Evolutionary conservation across 257 asterid species (phyloP), one percentile per base, ranked within the genome.

Genomic region (Echites panduratus): DNA sequence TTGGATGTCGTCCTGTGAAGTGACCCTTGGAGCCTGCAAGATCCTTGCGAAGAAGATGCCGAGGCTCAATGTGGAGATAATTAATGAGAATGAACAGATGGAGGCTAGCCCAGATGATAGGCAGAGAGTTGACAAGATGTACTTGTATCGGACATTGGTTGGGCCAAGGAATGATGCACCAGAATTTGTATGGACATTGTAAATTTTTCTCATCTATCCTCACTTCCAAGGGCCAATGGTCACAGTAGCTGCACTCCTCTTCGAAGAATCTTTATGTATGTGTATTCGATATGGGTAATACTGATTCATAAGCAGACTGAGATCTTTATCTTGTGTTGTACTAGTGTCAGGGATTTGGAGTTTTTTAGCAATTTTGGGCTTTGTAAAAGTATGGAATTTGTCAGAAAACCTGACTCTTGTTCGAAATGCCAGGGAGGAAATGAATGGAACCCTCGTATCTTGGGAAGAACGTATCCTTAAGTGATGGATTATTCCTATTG

Each of bases 1-100:
- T 84, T 92, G 97, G 93, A 93, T 93, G 98, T 87, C 93, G 72
- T 83, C 93, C 80, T 93, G 96, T 69, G 86, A 85, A 78, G 95
- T 90, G 85, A 87, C 96, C 76, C 82, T 80, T 13, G 93, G 90
- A 73, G 97, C 87, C 9, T 93, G 98, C 92, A 90, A 76, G 86
- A 78, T 72, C 7, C 85, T 93, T 22, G 98, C 97, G 0, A 76
- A 70, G 89, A 84, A 84, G 89, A 93, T 87, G 96, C 95, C 93
- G 0, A 78, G 85, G 68, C 84, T 90, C 12, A 93, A 90, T 59
- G 93, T 88, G 59, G 95, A 93, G 88, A 79, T 90, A 76, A 87
- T 89, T 13, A 82, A 83, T 38, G 95, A 89, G 73, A 80, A 80
- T 22, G 92, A 85, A 35, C 78, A 72, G 84, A 48, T 70, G 3